Conservation (phyloP, 75 land plant species). For the Azolla pinnata region DNA sequence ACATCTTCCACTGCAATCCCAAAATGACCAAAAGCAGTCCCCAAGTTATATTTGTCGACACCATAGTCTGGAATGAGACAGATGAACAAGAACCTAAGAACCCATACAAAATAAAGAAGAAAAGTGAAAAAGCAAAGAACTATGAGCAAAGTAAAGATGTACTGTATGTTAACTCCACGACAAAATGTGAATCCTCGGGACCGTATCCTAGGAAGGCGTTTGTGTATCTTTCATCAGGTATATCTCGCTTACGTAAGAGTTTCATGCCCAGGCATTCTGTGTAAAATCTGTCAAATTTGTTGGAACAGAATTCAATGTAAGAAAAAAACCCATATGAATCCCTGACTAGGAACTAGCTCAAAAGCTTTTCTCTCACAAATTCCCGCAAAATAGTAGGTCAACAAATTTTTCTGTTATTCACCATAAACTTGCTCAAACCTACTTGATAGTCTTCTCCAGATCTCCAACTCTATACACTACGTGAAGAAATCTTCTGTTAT, state of each 20-base stretch:
- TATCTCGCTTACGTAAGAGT: slow-evolving; percentile 68
- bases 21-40: slow-evolving; percentile 83
- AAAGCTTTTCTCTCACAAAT: no score
- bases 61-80: slow-evolving; percentile 72
- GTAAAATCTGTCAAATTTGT: slow-evolving; percentile 62
- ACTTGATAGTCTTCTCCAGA: slow-evolving; percentile 78
- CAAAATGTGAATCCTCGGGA: slow-evolving; percentile 78
- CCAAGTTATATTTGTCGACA: slow-evolving; percentile 66
- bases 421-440: slow-evolving; percentile 58
- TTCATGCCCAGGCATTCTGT: slow-evolving; percentile 92
- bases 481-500: slow-evolving; percentile 69
- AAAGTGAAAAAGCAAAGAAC: not conserved
- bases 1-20: slow-evolving; percentile 84
- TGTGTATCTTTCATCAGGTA: slow-evolving; percentile 80
- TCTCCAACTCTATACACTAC: slow-evolving; percentile 85
- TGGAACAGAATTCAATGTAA: no score
- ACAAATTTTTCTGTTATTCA: slow-evolving; percentile 65
- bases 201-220: slow-evolving; percentile 94
- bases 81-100: no score
- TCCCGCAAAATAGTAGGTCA: no score
- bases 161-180: slow-evolving; percentile 81
- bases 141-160: slow-evolving; percentile 11
- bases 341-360: no score
- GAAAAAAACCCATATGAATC: no score
- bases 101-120: not conserved